These are phyloP conservation scores for Aspergillus mulundensis DNA, from an alignment of 495 filamentous ascomycete species.

Conservation along the genomic window DNA sequence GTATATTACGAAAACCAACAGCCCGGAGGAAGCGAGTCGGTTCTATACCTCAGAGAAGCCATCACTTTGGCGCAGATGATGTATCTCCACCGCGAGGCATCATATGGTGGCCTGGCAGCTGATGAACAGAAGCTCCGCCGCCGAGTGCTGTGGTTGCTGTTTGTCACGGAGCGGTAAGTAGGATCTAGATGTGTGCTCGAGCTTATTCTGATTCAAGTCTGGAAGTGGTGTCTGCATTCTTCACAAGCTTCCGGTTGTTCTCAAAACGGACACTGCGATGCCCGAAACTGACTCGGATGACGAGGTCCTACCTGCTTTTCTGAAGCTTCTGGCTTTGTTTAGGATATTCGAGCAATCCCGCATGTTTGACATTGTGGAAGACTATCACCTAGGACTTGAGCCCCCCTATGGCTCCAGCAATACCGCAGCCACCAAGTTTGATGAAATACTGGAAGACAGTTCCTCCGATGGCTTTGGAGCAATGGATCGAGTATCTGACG, in stretches of 20 bases:
- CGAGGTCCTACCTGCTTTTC: slow-evolving; percentile 38
- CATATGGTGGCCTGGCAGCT: slow-evolving; percentile 25
- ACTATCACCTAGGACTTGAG: slow-evolving; percentile 16
- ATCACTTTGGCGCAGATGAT: slow-evolving; percentile 45
- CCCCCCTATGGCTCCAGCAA: slow-evolving; percentile 11
- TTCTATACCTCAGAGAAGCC: slow-evolving; percentile 40
- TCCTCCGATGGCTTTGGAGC: slow-evolving; percentile 29
- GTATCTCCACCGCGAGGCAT: slow-evolving; percentile 33
- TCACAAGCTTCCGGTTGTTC: slow-evolving; percentile 39
- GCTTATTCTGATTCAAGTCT: neutral
- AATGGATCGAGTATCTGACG: slow-evolving; percentile 28
- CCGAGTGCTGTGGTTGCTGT: slow-evolving; percentile 42
- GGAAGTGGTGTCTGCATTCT: slow-evolving; percentile 38
- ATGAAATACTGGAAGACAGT: slow-evolving; percentile 30
- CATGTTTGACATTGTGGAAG: slow-evolving; percentile 38
- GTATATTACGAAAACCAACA: slow-evolving; percentile 43
- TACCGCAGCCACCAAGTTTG: slow-evolving; percentile 16
- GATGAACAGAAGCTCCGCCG: slow-evolving; percentile 36
- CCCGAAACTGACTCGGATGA: slow-evolving; percentile 29
- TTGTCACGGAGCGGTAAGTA: slow-evolving; percentile 39
- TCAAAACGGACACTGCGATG: slow-evolving; percentile 31
- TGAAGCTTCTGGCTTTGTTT: slow-evolving; percentile 41
- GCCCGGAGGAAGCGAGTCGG: slow-evolving; percentile 35
- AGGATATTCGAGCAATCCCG: slow-evolving; percentile 35
- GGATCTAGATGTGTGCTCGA: neutral